Evolutionary conservation across 2,329 filamentous ascomycete species (phyloP).

Genomic region (Botrytis porri): DNA sequence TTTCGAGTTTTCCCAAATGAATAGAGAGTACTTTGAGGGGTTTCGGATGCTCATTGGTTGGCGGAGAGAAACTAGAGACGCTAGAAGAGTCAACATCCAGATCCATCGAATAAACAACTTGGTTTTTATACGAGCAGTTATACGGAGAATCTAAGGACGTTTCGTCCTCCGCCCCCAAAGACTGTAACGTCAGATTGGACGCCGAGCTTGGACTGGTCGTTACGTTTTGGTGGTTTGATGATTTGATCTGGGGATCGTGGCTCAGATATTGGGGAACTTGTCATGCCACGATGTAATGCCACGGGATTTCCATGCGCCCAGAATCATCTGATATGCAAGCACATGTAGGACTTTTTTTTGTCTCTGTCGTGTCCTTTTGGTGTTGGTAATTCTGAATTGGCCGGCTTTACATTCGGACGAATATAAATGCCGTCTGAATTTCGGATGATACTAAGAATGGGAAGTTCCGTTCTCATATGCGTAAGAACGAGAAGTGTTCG

Average conservation of each 20-base stretch:
- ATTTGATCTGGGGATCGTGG: background rate
- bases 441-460: background rate
- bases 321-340: slow-evolving; percentile 1
- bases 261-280: background rate
- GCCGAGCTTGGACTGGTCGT: background rate
- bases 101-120: background rate
- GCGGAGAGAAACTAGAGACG: background rate
- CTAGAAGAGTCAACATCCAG: background rate
- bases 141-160: background rate
- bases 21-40: too few relatives aligned
- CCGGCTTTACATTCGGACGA: background rate
- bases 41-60: background rate
- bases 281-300: background rate
- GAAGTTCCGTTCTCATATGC: background rate
- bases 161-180: background rate
- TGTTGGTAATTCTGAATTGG: background rate
- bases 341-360: background rate
- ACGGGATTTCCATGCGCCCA: background rate
- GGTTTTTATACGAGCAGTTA: background rate
- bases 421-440: background rate
- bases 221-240: background rate
- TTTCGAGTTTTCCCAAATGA: too few relatives aligned
- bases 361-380: background rate
- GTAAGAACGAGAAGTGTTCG: background rate
- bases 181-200: background rate